Base-by-base conservation (phyloP, 805 yeast genomes). In the Zygoascus ofunaensis region DNA sequence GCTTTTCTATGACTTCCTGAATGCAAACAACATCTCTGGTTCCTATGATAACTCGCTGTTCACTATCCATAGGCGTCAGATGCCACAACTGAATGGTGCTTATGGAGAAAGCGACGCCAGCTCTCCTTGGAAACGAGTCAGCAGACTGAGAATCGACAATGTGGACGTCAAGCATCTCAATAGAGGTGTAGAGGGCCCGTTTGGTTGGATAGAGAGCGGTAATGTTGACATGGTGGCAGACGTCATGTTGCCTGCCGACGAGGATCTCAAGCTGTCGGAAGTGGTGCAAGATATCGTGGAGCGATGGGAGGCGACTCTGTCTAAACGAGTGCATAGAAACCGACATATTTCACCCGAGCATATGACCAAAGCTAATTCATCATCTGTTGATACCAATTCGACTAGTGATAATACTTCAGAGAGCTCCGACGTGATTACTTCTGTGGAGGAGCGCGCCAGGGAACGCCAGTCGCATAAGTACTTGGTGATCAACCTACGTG, bases 181-280 rank as follows among this genome's bases (percentile, higher is more conserved):
- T 58, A 76, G 85, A 1, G 97, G 97, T 0, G 73, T 85, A 46
- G 54, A 55, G 4, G 98, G 99, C 0, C 95, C 97, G 10, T 87
- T 92, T 63, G 97, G 97, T 4, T 92, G 99, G 99, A 90, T 92
- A 45, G 79, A 86, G 4, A 73, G 76, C 49, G 98, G 99, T 12
- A 79, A 79, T 42, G 97, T 90, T 19, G 97, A 92, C 62, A 81
- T 92, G 80, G 67, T 86, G 50, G 97, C 96, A 5, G 97, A 92
- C 58, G 77, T 90, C 15, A 76, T 80, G 72, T 79, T 87, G 2
- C 94, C 95, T 0, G 75, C 76, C 39, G 79, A 76, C 42, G 74
- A 76, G 28, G 77, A 73, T 35, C 61, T 73, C 39, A 70, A 70
- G n/a, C 46, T 60, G 33, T 48, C 59, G 34, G 62, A 62, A 45